Conservation (phyloP, 2,329 filamentous ascomycete species). For the Arthrinium puccinioides region DNA sequence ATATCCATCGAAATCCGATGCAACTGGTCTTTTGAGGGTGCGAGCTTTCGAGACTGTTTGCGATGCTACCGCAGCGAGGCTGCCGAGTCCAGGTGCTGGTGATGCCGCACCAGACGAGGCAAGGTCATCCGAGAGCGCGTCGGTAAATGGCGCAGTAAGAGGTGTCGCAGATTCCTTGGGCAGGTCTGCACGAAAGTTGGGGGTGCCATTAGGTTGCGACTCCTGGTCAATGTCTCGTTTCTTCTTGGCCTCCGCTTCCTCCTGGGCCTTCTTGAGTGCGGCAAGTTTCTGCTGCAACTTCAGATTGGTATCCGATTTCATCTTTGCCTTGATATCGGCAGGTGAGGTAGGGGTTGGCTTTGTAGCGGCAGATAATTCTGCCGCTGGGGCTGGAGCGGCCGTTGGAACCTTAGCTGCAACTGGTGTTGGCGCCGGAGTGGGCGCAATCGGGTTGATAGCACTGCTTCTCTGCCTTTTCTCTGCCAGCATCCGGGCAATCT, state of each 20-base stretch:
- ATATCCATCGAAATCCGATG: conserved; percentile 63
- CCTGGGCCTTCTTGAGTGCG: conserved; percentile 51
- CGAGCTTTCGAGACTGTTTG: conserved; percentile 18
- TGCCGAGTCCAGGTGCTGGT: conserved; percentile 15
- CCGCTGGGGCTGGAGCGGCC: not conserved
- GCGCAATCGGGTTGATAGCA: conserved; percentile 3
- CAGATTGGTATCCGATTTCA: conserved; percentile 55
- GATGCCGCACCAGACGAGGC: no score
- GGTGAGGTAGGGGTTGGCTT: conserved; percentile 3
- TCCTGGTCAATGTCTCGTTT: conserved; percentile 4
- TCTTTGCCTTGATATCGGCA: conserved; percentile 39
- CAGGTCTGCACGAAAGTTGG: no score
- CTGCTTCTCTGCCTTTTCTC: conserved; percentile 23
- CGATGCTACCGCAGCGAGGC: no score
- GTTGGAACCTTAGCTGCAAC: conserved; percentile 4
- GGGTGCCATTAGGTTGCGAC: no score
- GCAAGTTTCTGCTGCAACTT: conserved; percentile 73
- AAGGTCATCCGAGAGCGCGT: no score
- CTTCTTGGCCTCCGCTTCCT: conserved; percentile 18
- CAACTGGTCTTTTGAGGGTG: conserved; percentile 51
- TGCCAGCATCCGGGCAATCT: conserved; percentile 24
- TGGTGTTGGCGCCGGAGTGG: conserved; percentile 10
- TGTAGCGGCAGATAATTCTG: no score
- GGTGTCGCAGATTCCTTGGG: not conserved
- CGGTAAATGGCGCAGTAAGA: no score